These are phyloP conservation scores for Penicillium sclerotigenum DNA, from an alignment of 2,329 filamentous ascomycete species.

Conservation along the genomic window DNA sequence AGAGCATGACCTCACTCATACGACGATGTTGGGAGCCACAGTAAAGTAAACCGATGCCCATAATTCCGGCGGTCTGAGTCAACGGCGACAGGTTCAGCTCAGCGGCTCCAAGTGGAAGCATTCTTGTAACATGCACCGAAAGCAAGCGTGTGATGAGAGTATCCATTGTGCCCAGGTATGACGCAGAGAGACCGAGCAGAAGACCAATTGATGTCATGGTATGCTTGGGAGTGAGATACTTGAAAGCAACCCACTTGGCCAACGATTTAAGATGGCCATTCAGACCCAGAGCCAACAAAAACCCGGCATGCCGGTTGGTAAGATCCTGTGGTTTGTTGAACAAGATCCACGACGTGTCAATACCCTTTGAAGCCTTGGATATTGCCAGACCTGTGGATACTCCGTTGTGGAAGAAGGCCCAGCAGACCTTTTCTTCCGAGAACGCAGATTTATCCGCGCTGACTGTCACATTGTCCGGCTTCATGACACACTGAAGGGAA, in stretches of 20 bases:
- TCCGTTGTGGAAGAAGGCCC: slow-evolving; percentile 97
- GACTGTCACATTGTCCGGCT: slow-evolving; percentile 85
- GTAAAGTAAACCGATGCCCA: slow-evolving; percentile 94
- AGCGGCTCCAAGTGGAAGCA: slow-evolving; percentile 87
- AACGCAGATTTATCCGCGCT: slow-evolving; percentile 86
- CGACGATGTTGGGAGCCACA: slow-evolving; percentile 93
- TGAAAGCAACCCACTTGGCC: slow-evolving; percentile 98
- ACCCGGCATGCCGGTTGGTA: slow-evolving; percentile 93
- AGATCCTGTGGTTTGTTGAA: slow-evolving; percentile 95
- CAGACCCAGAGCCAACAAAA: slow-evolving; percentile 82
- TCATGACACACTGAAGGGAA: slow-evolving; percentile 86
- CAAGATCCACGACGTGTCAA: slow-evolving; percentile 97
- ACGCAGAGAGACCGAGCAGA: slow-evolving; percentile 86
- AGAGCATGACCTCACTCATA: slow-evolving; percentile 99
- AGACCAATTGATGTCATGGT: slow-evolving; percentile 98
- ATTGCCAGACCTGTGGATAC: slow-evolving; percentile 91
- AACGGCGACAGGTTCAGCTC: slow-evolving; percentile 90
- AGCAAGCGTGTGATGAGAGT: slow-evolving; percentile 87
- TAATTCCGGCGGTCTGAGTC: slow-evolving; percentile 92
- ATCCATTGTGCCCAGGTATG: slow-evolving; percentile 96
- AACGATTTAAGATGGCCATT: slow-evolving; percentile 93
- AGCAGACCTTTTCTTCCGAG: slow-evolving; percentile 94
- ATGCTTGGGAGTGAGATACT: slow-evolving; percentile 97
- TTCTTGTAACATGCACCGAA: slow-evolving; percentile 91
- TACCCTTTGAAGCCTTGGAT: slow-evolving; percentile 82